These are phyloP conservation scores for Fraxinus dipetala DNA, from an alignment of 305 asterid species.

Conservation along the genomic window DNA sequence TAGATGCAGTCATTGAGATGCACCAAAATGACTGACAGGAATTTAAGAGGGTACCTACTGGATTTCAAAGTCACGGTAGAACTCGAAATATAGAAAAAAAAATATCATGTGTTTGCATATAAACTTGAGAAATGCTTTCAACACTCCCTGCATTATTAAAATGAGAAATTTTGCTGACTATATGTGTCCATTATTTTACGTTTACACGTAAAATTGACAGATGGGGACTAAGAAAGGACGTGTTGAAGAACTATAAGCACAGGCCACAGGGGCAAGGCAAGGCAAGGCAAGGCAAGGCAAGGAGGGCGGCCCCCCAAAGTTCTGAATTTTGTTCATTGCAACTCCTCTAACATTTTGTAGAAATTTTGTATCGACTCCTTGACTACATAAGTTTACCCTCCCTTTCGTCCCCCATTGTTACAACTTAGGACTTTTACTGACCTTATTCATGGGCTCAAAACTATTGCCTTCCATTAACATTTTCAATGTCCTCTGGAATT, in stretches of 20 bases:
- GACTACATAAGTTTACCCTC: neutral
- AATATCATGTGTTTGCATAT: neutral
- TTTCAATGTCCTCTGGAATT: neutral
- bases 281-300: neutral
- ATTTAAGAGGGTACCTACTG: neutral
- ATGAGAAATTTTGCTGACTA: neutral
- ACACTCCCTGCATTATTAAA: neutral
- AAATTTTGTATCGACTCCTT: neutral
- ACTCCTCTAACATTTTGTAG: neutral
- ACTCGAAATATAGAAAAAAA: neutral
- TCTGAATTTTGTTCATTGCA: neutral
- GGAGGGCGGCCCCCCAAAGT: neutral
- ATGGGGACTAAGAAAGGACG: neutral
- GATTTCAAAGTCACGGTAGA: neutral
- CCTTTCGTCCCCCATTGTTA: neutral
- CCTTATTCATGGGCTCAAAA: neutral
- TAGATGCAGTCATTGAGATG: neutral
- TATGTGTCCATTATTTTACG: neutral
- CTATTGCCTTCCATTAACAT: neutral
- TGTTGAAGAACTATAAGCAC: neutral
- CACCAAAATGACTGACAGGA: neutral
- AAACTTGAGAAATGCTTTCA: neutral
- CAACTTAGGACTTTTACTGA: neutral
- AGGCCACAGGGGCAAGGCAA: neutral
- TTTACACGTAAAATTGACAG: neutral